Conservation (phyloP, 257 asterid species). For the Nicotiana undulata region DNA sequence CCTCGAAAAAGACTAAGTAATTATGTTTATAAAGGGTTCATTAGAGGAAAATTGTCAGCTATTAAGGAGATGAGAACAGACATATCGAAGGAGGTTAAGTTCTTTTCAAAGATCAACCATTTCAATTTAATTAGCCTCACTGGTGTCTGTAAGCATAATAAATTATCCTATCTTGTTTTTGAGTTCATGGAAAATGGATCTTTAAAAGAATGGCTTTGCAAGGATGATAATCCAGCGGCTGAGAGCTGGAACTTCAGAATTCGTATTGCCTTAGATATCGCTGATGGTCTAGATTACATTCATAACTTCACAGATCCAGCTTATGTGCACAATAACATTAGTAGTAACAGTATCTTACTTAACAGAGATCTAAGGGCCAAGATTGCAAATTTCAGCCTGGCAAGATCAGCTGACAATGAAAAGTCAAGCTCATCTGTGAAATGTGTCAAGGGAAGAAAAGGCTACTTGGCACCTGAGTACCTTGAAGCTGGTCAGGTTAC, state of each 20-base stretch:
- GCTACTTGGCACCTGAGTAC: constrained; percentile 63
- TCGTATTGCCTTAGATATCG: constrained; percentile 57
- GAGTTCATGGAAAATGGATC: constrained; percentile 67
- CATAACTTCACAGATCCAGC: constrained; percentile 63
- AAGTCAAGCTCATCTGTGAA: constrained; percentile 16
- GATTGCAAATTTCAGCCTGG: constrained; percentile 46
- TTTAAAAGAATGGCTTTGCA: constrained; percentile 42
- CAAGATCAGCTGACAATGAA: constrained; percentile 22
- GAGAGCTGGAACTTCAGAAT: constrained; percentile 51
- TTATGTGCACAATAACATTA: constrained; percentile 54
- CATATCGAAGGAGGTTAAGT: constrained; percentile 39
- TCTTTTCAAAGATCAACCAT: constrained; percentile 52
- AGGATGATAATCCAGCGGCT: constrained; percentile 14
- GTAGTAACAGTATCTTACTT: constrained; percentile 41
- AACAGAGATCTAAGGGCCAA: constrained; percentile 51
- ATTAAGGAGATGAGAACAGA: constrained; percentile 34
- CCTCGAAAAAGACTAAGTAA: constrained; percentile 25
- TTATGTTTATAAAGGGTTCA: constrained; percentile 36
- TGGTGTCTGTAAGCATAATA: constrained; percentile 43
- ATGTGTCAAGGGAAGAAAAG: constrained; percentile 29
- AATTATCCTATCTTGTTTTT: constrained; percentile 40
- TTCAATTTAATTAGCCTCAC: constrained; percentile 50
- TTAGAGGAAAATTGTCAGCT: constrained; percentile 38
- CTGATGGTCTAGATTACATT: constrained; percentile 62
- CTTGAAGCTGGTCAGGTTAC: constrained; percentile 25